These are phyloP conservation scores for Nicotiana paniculata DNA, from an alignment of 257 asterid genomes.

Conservation along the genomic window DNA sequence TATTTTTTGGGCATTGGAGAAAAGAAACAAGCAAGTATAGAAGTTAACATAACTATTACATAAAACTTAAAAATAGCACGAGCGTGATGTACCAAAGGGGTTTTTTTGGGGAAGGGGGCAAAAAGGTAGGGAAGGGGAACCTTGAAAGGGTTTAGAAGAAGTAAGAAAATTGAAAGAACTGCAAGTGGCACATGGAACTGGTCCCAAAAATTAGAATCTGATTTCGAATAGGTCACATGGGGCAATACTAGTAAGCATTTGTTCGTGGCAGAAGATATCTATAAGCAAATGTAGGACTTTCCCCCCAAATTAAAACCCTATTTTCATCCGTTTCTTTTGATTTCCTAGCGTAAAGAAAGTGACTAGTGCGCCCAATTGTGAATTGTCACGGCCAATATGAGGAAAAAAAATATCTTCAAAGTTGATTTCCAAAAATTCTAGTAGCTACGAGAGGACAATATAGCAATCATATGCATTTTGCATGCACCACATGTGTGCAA, in stretches of 20 bases:
- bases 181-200: slow-evolving; percentile 53
- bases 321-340: no score
- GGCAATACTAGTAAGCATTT: background rate
- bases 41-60: background rate
- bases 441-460: background rate
- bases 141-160: background rate
- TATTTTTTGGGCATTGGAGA: background rate
- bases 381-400: background rate
- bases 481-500: background rate
- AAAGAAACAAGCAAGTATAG: background rate
- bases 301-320: no score
- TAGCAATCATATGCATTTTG: background rate
- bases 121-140: background rate
- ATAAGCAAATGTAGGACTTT: no score
- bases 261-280: background rate
- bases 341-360: no score
- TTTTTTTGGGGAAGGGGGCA: background rate
- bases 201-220: slow-evolving; percentile 40
- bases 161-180: slow-evolving; percentile 17
- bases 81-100: background rate
- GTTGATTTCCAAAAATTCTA: background rate
- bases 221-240: slow-evolving; percentile 37
- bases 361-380: background rate
- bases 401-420: background rate
- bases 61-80: background rate